Percentiles rank a stretch among this genome's conserved stretches.
These are phyloP conservation scores for Hypoxylon trugodes DNA, from an alignment of 495 filamentous ascomycete species.

Conservation along the genomic window DNA sequence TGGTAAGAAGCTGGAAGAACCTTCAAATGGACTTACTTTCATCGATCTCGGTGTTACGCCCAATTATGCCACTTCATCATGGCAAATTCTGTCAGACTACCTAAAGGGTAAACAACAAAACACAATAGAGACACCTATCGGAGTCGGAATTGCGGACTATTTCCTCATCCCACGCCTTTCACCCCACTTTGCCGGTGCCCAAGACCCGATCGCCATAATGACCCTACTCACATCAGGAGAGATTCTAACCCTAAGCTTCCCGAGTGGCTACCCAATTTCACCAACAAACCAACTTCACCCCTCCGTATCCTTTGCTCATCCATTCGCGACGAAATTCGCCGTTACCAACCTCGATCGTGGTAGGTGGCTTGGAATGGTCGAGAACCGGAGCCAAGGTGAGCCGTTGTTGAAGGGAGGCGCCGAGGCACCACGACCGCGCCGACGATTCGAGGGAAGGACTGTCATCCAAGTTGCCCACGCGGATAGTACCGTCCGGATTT, in stretches of 20 bases:
- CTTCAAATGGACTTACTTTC: constrained; percentile 81
- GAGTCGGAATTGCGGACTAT: constrained; percentile 81
- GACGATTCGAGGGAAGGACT: constrained; percentile 81
- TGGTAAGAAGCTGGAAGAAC: constrained; percentile 69
- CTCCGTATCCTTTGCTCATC: constrained; percentile 83
- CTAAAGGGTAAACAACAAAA: constrained; percentile 74
- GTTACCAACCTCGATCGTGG: constrained; percentile 75
- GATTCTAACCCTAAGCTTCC: constrained; percentile 86
- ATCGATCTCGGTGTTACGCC: constrained; percentile 89
- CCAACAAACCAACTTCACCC: constrained; percentile 91
- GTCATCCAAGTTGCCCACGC: constrained; percentile 83
- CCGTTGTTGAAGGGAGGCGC: constrained; percentile 79
- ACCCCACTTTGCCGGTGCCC: constrained; percentile 84
- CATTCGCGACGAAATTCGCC: constrained; percentile 76
- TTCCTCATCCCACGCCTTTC: constrained; percentile 81
- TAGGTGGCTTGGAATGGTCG: constrained; percentile 87
- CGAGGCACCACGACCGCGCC: constrained; percentile 69
- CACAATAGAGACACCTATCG: constrained; percentile 79
- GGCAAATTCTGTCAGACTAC: constrained; percentile 80
- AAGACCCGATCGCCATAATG: constrained; percentile 88
- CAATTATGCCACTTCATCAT: constrained; percentile 87
- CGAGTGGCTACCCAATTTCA: constrained; percentile 86
- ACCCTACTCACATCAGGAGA: constrained; percentile 85
- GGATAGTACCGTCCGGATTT: constrained; percentile 86
- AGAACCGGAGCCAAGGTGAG: constrained; percentile 76